A percentile compares a stretch with the other conserved stretches of the same genome.
Evolutionary conservation across 805 yeast species (phyloP).

Genomic region (Candida sithepensis): DNA sequence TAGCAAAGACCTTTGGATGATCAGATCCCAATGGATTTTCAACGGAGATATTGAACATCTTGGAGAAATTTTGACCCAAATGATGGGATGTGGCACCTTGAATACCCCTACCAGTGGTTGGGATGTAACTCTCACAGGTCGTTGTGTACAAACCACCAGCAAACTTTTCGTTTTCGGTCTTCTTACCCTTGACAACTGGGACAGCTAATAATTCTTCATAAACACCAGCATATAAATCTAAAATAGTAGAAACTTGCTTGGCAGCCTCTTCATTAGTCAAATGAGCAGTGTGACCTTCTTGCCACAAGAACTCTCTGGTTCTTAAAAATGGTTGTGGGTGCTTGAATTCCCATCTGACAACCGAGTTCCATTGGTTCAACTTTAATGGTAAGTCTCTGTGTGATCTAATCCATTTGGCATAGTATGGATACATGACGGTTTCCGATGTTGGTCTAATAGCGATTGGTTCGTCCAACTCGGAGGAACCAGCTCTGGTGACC

Average conservation of each 20-base stretch:
- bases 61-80: slow-evolving; percentile 96
- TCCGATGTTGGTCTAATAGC: slow-evolving; percentile 99
- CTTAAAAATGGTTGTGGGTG: slow-evolving; percentile 99
- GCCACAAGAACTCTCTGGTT: slow-evolving; percentile 99
- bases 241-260: slow-evolving; percentile 78
- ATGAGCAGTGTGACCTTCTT: slow-evolving; percentile 99
- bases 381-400: slow-evolving; percentile 96
- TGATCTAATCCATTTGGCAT: slow-evolving; percentile 97
- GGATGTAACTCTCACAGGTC: slow-evolving; percentile 94
- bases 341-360: slow-evolving; percentile 99
- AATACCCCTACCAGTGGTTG: slow-evolving; percentile 98
- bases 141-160: slow-evolving; percentile 98
- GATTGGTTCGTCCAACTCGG: slow-evolving; percentile 95
- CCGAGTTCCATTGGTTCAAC: slow-evolving; percentile 99
- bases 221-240: slow-evolving; percentile 79
- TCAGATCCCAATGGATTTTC: slow-evolving; percentile 92
- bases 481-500: slow-evolving; percentile 95
- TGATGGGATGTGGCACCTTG: slow-evolving; percentile 99
- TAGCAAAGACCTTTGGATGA: slow-evolving; percentile 80
- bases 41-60: slow-evolving; percentile 94
- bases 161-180: slow-evolving; percentile 96
- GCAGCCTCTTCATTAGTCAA: slow-evolving; percentile 78
- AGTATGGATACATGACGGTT: slow-evolving; percentile 99
- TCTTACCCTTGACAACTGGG: slow-evolving; percentile 91
- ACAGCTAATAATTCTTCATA: slow-evolving; percentile 94